A percentile compares a stretch with the other conserved stretches of the same genome.
Conservation (phyloP, 1,284 basidiomycete species). For the Limonomyces culmigenus region DNA sequence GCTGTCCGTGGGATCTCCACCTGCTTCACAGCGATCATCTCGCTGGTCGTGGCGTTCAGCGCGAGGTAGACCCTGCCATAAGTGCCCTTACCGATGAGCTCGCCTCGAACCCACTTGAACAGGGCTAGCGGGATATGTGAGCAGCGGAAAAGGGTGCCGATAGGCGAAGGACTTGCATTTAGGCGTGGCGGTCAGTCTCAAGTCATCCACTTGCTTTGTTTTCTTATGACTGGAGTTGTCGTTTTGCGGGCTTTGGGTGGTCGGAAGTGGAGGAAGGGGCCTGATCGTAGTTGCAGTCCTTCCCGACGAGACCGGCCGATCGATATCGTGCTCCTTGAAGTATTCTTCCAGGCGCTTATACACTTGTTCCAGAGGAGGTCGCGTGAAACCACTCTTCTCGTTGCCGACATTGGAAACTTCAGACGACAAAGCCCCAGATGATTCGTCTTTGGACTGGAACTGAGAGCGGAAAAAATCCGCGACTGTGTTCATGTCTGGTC, state of each 20-base stretch:
- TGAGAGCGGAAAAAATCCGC: background rate
- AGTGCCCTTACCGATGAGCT: slow-evolving; percentile 61
- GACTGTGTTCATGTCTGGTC: background rate
- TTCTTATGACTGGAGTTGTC: background rate
- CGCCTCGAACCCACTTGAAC: slow-evolving; percentile 61
- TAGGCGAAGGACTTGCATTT: slow-evolving; percentile 6
- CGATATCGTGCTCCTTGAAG: background rate
- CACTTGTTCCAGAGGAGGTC: background rate
- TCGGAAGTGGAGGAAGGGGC: background rate
- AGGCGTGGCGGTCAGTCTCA: background rate
- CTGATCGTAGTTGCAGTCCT: background rate
- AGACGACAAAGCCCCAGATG: background rate
- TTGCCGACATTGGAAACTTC: background rate
- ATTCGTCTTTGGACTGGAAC: background rate
- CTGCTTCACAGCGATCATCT: slow-evolving; percentile 74
- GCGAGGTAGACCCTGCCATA: slow-evolving; percentile 58
- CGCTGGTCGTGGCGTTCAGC: slow-evolving; percentile 58
- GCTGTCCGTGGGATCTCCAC: slow-evolving; percentile 38
- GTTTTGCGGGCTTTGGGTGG: background rate
- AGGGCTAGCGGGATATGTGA: slow-evolving; percentile 8
- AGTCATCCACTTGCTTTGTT: background rate
- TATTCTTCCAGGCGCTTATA: background rate
- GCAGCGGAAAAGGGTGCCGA: background rate
- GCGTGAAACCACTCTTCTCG: background rate
- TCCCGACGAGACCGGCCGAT: background rate